Conservation (phyloP, 768 basidiomycete species). For the Mycena metata region DNA sequence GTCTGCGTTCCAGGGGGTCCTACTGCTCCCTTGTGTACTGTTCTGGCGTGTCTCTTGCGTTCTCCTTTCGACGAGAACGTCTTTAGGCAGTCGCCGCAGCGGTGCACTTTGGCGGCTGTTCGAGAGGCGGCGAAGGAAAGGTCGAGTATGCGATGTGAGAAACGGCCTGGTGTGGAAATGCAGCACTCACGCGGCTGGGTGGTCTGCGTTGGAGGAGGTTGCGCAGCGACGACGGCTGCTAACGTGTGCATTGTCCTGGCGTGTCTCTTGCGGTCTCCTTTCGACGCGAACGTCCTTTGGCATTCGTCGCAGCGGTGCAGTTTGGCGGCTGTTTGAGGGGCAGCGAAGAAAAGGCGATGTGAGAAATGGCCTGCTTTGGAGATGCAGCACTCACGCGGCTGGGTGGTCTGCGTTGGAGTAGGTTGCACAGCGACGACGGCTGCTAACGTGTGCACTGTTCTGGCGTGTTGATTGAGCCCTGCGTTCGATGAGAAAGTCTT, state of each 20-base stretch:
- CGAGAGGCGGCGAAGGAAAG: too few species aligned
- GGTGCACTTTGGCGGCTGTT: too few species aligned
- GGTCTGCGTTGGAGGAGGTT: slow-evolving; percentile 5
- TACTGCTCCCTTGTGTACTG: not conserved
- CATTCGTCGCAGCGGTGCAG: too few species aligned
- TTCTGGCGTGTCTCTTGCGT: too few species aligned
- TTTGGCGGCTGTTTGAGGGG: too few species aligned
- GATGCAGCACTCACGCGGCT: slow-evolving; percentile 12
- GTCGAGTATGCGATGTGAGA: too few species aligned
- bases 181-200: slow-evolving; percentile 8
- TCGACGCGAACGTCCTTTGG: too few species aligned
- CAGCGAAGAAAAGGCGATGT: too few species aligned
- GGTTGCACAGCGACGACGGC: slow-evolving; percentile 11
- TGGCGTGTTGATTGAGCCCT: slow-evolving; percentile 10
- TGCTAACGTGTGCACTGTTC: slow-evolving; percentile 9
- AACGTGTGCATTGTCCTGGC: not conserved
- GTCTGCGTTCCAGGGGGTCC: slow-evolving; percentile 2
- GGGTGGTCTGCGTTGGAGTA: slow-evolving; percentile 16
- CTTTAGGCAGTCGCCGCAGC: too few species aligned
- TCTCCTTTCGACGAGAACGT: too few species aligned
- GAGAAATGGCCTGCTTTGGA: slow-evolving; percentile 8
- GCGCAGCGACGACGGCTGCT: not conserved
- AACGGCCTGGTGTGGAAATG: slow-evolving; percentile 3
- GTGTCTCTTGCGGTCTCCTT: too few species aligned
- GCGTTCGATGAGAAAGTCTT: slow-evolving; percentile 3